A percentile compares a stretch with the other conserved stretches of the same genome.
Evolutionary conservation across 306 rosid species (phyloP).

Genomic region (Trichosanthes truncata): DNA sequence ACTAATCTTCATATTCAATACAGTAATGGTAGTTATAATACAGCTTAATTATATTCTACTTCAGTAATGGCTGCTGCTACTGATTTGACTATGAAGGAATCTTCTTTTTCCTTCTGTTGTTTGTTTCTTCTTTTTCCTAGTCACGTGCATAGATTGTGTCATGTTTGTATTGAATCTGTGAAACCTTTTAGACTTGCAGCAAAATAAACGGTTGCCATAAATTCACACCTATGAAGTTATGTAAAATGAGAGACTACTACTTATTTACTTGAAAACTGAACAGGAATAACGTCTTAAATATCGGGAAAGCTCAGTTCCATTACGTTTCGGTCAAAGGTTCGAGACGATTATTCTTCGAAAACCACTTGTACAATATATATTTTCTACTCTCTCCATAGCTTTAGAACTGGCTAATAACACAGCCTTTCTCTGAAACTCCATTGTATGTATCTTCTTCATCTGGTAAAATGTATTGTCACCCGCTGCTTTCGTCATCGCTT

Average conservation of each 20-base stretch:
- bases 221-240: not conserved
- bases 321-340: constrained; percentile 24
- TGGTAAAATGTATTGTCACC: not conserved
- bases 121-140: not conserved
- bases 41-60: not conserved
- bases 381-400: constrained; percentile 26
- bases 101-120: not conserved
- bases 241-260: not conserved
- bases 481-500: not conserved
- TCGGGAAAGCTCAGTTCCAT: constrained; percentile 13
- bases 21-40: not conserved
- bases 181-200: not conserved
- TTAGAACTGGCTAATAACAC: constrained; percentile 23
- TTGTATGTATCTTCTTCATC: not conserved
- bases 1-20: not conserved
- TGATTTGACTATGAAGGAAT: constrained; percentile 4
- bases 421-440: constrained; percentile 25
- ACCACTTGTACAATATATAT: constrained; percentile 19
- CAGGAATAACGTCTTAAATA: no score
- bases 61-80: not conserved
- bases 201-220: not conserved
- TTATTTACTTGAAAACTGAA: not conserved
- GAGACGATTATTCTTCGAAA: constrained; percentile 26
- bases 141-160: not conserved
- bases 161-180: not conserved